phyloP scores from a whole-genome alignment of 768 basidiomycete genomes.

The Cystobasidiopsis lactophilus region DNA sequence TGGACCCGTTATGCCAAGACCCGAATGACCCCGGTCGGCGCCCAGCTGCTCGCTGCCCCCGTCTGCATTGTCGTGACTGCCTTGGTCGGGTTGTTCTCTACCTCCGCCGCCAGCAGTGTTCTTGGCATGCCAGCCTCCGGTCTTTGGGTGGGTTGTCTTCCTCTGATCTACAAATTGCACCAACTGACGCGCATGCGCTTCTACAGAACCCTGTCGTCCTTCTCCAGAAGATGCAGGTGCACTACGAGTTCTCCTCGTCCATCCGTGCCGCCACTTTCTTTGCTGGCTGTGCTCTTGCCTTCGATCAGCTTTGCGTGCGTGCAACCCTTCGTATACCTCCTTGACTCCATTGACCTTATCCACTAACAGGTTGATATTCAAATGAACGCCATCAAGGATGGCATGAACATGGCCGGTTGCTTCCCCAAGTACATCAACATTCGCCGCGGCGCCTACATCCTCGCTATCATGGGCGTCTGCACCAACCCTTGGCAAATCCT shows the following conservation, averaged over 20 bases:
- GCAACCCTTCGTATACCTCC: not conserved
- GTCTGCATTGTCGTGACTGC: slow-evolving; percentile 17
- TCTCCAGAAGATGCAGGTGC: slow-evolving; percentile 14
- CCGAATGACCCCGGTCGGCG: slow-evolving; percentile 3
- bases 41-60: slow-evolving; percentile 14
- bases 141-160: too few relatives aligned
- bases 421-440: slow-evolving; percentile 45
- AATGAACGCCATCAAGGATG: too few relatives aligned
- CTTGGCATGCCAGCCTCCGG: slow-evolving; percentile 1
- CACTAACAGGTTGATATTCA: too few relatives aligned
- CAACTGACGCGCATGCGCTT: too few relatives aligned
- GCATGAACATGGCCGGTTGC: slow-evolving; percentile 8
- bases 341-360: not conserved
- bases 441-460: slow-evolving; percentile 41
- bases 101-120: not conserved
- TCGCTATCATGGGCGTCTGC: slow-evolving; percentile 60
- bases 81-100: slow-evolving; percentile 2
- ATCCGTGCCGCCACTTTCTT: slow-evolving; percentile 20
- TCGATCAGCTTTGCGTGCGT: slow-evolving; percentile 4
- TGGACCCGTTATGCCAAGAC: slow-evolving; percentile 15
- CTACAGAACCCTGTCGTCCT: too few relatives aligned
- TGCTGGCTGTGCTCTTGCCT: slow-evolving; percentile 5
- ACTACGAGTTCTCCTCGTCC: slow-evolving; percentile 11
- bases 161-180: too few relatives aligned
- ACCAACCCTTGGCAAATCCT: slow-evolving; percentile 8